Conservation (phyloP, 495 filamentous ascomycete genomes). For the Jackrogersella minutella region DNA sequence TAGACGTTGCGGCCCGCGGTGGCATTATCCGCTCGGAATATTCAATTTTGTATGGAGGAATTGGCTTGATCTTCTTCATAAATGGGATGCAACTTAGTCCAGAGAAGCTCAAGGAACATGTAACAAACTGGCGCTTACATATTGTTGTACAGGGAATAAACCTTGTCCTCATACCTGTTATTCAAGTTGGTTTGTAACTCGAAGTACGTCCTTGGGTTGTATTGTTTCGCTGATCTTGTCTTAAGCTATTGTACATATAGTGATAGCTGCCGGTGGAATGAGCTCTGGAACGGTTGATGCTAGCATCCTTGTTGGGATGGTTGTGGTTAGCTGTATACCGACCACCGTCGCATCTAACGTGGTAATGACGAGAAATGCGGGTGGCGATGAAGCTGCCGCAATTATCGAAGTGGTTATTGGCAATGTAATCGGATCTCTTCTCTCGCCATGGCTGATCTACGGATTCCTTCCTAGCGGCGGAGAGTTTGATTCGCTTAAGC, state of each 20-base stretch:
- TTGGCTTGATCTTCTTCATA: slow-evolving; percentile 63
- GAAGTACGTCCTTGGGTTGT: background rate
- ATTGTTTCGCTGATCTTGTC: slow-evolving; percentile 31
- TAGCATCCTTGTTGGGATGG: slow-evolving; percentile 62
- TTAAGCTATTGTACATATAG: slow-evolving; percentile 56
- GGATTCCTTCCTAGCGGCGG: slow-evolving; percentile 53
- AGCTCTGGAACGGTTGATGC: slow-evolving; percentile 52
- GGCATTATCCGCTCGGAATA: slow-evolving; percentile 63
- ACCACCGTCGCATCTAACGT: slow-evolving; percentile 67
- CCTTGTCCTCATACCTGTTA: slow-evolving; percentile 59
- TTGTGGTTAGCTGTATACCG: slow-evolving; percentile 64
- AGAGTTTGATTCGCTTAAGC: slow-evolving; percentile 57
- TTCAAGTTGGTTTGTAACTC: slow-evolving; percentile 44
- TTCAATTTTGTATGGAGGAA: slow-evolving; percentile 61
- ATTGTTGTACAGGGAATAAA: slow-evolving; percentile 59
- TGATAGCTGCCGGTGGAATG: slow-evolving; percentile 56
- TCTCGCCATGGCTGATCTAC: slow-evolving; percentile 62
- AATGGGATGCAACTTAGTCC: slow-evolving; percentile 62
- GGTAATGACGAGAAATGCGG: slow-evolving; percentile 63
- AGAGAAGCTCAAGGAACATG: slow-evolving; percentile 59
- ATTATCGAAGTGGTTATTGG: slow-evolving; percentile 63
- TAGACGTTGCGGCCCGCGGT: slow-evolving; percentile 60
- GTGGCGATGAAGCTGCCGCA: slow-evolving; percentile 64
- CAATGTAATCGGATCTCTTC: slow-evolving; percentile 61
- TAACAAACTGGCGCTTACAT: slow-evolving; percentile 62